A percentile compares a stretch with the other conserved stretches of the same genome.
These are phyloP conservation scores for Ochetophila trinervis DNA, from an alignment of 306 rosid species.

Conservation along the genomic window DNA sequence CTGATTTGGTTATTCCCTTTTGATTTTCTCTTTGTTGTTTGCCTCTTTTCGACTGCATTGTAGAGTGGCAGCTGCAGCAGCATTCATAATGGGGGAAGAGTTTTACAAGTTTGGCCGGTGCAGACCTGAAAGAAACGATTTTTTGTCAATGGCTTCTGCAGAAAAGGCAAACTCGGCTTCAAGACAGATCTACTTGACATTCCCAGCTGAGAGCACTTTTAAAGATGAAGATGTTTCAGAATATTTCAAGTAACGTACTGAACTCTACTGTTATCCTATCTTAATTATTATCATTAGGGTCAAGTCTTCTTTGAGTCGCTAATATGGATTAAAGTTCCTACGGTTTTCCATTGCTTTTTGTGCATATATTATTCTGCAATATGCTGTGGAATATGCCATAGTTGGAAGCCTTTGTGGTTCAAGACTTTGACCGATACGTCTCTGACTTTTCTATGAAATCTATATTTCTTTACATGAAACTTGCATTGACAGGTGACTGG, in stretches of 20 bases:
- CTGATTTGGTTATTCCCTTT: background rate
- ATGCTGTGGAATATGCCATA: background rate
- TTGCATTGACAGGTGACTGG: background rate
- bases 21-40: background rate
- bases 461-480: too few relatives aligned
- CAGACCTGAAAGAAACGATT: conserved; percentile 74
- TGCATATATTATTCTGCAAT: conserved; percentile 2
- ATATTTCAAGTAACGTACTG: conserved; percentile 68
- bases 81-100: conserved; percentile 77
- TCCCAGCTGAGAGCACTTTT: conserved; percentile 96
- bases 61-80: conserved; percentile 57
- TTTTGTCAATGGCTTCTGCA: conserved; percentile 51
- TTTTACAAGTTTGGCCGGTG: conserved; percentile 55
- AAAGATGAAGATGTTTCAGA: conserved; percentile 97
- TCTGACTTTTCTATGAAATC: background rate
- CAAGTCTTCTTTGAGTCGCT: background rate
- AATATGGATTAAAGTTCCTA: background rate
- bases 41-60: conserved; percentile 20
- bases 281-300: background rate
- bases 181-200: conserved; percentile 88
- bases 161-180: conserved; percentile 83
- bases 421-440: background rate
- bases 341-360: background rate
- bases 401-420: background rate
- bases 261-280: background rate